Evolutionary conservation across 352 stramenopile genomes (phyloP).

Genomic region (Pythium coloratum): DNA sequence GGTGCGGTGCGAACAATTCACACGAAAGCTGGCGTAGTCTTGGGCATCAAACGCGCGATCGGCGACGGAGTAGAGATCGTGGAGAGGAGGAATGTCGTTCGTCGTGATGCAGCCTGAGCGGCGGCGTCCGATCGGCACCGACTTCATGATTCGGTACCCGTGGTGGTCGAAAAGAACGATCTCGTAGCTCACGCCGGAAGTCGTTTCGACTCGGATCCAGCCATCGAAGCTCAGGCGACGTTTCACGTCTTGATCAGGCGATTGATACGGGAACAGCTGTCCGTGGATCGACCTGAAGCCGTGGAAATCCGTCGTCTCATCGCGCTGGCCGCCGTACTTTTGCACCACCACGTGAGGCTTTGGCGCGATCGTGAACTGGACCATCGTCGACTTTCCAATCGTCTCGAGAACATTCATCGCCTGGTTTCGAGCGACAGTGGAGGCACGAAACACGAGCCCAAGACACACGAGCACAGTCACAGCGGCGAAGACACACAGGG

Average conservation of each 20-base stretch:
- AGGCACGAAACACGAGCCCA: constrained; percentile 11
- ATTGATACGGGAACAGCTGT: constrained; percentile 16
- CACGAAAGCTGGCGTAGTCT: constrained; percentile 22
- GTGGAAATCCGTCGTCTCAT: constrained; percentile 24
- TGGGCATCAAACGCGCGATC: constrained; percentile 17
- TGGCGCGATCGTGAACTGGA: constrained; percentile 26
- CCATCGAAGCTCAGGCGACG: constrained; percentile 18
- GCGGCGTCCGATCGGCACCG: background rate
- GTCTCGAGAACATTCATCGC: constrained; percentile 9
- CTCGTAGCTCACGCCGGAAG: constrained; percentile 16
- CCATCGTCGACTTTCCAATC: constrained; percentile 14
- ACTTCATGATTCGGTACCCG: constrained; percentile 14
- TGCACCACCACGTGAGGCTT: constrained; percentile 17
- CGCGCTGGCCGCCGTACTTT: constrained; percentile 13
- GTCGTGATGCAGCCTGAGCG: constrained; percentile 17
- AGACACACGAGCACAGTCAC: constrained; percentile 16
- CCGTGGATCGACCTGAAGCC: constrained; percentile 19
- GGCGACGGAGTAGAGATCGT: constrained; percentile 7
- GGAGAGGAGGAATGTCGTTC: constrained; percentile 21
- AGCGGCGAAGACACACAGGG: constrained; percentile 10
- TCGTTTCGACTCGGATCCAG: constrained; percentile 17
- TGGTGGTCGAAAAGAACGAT: constrained; percentile 20
- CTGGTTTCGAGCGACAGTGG: constrained; percentile 7
- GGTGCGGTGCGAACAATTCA: constrained; percentile 16
- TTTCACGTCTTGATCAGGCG: no score